These are phyloP conservation scores for Mariannaea sp. DNA, from an alignment of 2,329 filamentous ascomycete species.

Conservation along the genomic window DNA sequence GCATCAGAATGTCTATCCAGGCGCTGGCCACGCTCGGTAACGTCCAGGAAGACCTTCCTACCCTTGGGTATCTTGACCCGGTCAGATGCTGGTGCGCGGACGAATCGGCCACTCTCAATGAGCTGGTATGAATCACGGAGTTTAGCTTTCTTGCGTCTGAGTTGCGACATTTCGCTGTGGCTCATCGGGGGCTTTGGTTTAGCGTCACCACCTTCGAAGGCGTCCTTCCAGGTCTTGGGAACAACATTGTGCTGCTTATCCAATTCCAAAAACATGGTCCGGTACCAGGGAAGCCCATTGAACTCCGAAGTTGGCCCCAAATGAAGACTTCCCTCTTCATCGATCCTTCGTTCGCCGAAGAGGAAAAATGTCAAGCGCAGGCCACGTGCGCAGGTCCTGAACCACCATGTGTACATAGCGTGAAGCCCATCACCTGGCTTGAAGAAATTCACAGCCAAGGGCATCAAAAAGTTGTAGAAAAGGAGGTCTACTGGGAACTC, in stretches of 20 bases:
- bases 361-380: conserved; percentile 90
- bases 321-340: conserved; percentile 77
- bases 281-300: conserved; percentile 45
- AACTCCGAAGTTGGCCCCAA: conserved; percentile 45
- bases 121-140: conserved; percentile 60
- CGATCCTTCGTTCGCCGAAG: conserved; percentile 78
- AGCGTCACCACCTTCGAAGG: conserved; percentile 54
- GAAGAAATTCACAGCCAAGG: conserved; percentile 80
- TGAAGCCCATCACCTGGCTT: conserved; percentile 85
- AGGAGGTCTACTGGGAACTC: conserved; percentile 94
- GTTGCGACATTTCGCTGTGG: conserved; percentile 42
- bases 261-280: conserved; percentile 53
- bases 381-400: conserved; percentile 78
- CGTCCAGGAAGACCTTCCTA: conserved; percentile 75
- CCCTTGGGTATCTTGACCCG: conserved; percentile 93
- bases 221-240: conserved; percentile 62
- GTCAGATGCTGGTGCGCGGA: conserved; percentile 91
- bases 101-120: conserved; percentile 76
- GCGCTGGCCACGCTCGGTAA: conserved; percentile 68
- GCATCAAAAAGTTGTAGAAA: conserved; percentile 97
- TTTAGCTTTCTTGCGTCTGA: conserved; percentile 48
- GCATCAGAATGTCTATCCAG: conserved; percentile 58
- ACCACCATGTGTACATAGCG: conserved; percentile 94
- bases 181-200: conserved; percentile 48
- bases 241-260: conserved; percentile 49